Percentiles rank a stretch among this genome's conserved stretches.
phyloP scores from a whole-genome alignment of 176 grass and related monocot genomes.

The Oryza glumipatula region DNA sequence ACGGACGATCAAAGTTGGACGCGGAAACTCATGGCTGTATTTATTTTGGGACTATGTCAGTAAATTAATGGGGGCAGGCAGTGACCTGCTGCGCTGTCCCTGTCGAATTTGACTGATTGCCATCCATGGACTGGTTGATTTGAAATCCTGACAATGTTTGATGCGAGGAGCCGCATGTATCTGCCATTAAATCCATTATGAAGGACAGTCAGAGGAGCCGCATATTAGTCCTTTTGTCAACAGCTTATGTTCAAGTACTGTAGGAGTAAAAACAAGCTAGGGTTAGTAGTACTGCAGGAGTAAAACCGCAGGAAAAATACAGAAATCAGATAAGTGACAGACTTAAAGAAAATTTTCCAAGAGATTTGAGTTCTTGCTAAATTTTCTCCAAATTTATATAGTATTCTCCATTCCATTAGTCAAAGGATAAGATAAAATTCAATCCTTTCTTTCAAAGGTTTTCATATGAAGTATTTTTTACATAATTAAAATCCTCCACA shows the following conservation, averaged over 20 bases:
- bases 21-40: no score
- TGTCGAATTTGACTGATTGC: slow-evolving; percentile 41
- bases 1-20: no score
- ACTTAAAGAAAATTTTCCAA: no score
- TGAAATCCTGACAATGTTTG: slow-evolving; percentile 28
- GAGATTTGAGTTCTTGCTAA: no score
- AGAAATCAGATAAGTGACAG: no score
- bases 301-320: no score
- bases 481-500: no score
- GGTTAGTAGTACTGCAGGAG: neutral
- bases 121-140: slow-evolving; percentile 37
- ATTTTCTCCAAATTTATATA: no score
- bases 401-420: no score
- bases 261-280: neutral
- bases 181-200: neutral
- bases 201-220: neutral
- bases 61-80: slow-evolving; percentile 11
- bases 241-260: neutral
- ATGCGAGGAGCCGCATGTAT: slow-evolving; percentile 3
- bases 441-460: no score
- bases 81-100: slow-evolving; percentile 25
- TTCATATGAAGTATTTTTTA: no score
- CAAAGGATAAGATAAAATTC: no score
- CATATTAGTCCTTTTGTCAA: neutral
- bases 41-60: neutral